Evolutionary conservation across 1,284 basidiomycete genomes (phyloP).

Genomic region (Jaminaea rosea): DNA sequence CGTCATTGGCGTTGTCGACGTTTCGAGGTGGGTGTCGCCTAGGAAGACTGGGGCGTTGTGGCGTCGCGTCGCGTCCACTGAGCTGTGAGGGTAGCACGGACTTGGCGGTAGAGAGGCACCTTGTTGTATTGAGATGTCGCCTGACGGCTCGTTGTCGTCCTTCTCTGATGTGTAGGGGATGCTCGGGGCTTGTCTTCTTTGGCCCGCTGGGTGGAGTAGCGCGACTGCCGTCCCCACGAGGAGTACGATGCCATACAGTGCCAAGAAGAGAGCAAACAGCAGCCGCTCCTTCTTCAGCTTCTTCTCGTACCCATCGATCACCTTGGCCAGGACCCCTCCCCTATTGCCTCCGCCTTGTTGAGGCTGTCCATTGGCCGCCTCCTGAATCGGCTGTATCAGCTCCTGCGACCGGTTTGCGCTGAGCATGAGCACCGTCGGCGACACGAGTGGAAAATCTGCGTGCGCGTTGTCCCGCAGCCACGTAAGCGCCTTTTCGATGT

Average conservation of each 20-base stretch:
- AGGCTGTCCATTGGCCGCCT: background rate
- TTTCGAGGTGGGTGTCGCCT: too few relatives aligned
- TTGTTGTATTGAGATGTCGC: too few relatives aligned
- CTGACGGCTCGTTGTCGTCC: too few relatives aligned
- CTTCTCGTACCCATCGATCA: background rate
- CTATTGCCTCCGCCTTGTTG: background rate
- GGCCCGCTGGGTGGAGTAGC: background rate
- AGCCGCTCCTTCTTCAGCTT: background rate
- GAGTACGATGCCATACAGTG: background rate
- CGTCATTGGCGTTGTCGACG: too few relatives aligned
- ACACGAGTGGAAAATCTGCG: constrained; percentile 66
- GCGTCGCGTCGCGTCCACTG: background rate
- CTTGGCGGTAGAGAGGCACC: background rate
- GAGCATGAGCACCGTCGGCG: constrained; percentile 65
- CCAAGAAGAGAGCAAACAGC: background rate
- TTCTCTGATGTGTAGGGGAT: too few relatives aligned
- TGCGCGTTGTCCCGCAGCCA: constrained; percentile 82
- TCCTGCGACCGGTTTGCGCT: constrained; percentile 63
- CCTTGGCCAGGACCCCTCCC: too few relatives aligned
- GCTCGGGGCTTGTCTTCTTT: background rate
- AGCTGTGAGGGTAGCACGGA: background rate
- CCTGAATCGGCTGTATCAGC: background rate
- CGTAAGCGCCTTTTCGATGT: constrained; percentile 75
- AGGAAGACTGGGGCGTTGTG: background rate
- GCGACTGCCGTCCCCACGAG: background rate